These are phyloP conservation scores for Aaosphaeria arxii DNA, from an alignment of 2,329 filamentous ascomycete species.

Conservation along the genomic window DNA sequence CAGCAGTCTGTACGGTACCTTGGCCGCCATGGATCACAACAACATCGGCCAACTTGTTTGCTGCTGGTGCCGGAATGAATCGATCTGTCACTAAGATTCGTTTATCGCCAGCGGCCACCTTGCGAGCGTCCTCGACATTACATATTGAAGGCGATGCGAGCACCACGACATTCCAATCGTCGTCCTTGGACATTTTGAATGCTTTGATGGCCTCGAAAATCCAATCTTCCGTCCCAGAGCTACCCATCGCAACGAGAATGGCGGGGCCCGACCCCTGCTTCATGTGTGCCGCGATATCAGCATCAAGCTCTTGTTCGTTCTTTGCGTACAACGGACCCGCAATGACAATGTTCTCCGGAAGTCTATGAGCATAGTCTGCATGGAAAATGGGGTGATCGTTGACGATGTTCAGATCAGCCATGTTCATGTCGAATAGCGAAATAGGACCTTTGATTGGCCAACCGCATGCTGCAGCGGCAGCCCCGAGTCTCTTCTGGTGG, in stretches of 20 bases:
- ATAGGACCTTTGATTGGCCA: slow-evolving; percentile 29
- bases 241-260: slow-evolving; percentile 30
- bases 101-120: slow-evolving; percentile 19
- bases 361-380: slow-evolving; percentile 23
- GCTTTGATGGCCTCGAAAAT: slow-evolving; percentile 30
- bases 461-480: slow-evolving; percentile 23
- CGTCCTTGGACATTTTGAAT: slow-evolving; percentile 17
- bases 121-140: slow-evolving; percentile 21
- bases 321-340: slow-evolving; percentile 26
- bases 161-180: slow-evolving; percentile 29
- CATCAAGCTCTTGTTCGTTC: slow-evolving; percentile 18
- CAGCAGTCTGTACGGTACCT: slow-evolving; percentile 29
- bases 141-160: slow-evolving; percentile 30
- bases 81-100: slow-evolving; percentile 27
- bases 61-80: slow-evolving; percentile 27
- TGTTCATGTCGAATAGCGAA: slow-evolving; percentile 33
- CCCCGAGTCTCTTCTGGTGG: slow-evolving; percentile 27
- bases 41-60: slow-evolving; percentile 26
- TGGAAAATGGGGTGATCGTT: slow-evolving; percentile 33
- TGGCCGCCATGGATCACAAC: slow-evolving; percentile 29
- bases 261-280: slow-evolving; percentile 17
- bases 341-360: slow-evolving; percentile 28
- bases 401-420: slow-evolving; percentile 32
- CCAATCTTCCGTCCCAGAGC: slow-evolving; percentile 28
- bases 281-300: slow-evolving; percentile 24